Conservation (phyloP, 2,329 filamentous ascomycete genomes). For the Xylariaceae sp. region DNA sequence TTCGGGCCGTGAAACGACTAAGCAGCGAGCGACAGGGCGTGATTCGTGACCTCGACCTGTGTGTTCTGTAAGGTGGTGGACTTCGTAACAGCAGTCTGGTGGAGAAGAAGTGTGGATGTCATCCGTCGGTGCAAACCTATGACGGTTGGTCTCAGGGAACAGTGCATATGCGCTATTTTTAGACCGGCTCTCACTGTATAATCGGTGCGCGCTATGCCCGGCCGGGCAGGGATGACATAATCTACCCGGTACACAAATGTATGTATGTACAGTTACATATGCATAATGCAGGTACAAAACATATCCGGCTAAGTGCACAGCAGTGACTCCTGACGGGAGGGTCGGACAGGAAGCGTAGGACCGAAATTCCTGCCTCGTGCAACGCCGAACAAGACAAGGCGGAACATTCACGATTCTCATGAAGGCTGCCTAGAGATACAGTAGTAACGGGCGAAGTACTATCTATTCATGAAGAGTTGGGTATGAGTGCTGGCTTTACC, state of each 20-base stretch:
- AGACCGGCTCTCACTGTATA: neutral
- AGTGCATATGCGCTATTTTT: neutral
- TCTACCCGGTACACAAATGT: neutral
- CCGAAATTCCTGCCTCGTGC: neutral
- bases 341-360: neutral
- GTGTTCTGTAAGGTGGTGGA: neutral
- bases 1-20: conserved; percentile 2
- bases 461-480: too few species aligned
- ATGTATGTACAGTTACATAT: neutral
- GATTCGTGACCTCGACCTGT: conserved; percentile 4
- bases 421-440: neutral
- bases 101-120: conserved; percentile 1
- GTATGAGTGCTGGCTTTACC: too few species aligned
- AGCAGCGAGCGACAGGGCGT: neutral
- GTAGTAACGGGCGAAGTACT: too few species aligned
- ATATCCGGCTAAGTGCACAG: neutral
- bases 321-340: neutral
- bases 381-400: too few species aligned
- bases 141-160: neutral
- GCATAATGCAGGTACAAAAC: neutral
- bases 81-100: conserved; percentile 5
- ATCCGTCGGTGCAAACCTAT: neutral
- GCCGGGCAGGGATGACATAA: neutral
- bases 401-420: too few species aligned
- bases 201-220: neutral